Evolutionary conservation across 2,329 filamentous ascomycete species (phyloP), one percentile per base, ranked within the genome.

Genomic region (Neopestalotiopsis sp.): DNA sequence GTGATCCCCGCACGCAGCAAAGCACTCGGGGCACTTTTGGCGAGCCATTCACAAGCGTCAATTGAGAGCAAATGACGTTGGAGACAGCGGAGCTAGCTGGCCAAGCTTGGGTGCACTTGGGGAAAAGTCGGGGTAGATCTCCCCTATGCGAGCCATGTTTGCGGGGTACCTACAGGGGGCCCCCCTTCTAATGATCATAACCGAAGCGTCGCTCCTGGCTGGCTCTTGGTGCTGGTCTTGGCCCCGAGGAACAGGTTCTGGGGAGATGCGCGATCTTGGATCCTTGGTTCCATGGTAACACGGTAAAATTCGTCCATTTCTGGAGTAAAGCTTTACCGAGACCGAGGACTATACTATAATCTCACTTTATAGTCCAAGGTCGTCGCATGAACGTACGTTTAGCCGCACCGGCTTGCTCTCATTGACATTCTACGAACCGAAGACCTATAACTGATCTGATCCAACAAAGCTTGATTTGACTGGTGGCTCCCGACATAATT

Each of bases 31-130:
- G 10, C 24, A 28, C 24, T 28, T 66, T 56, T 66, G 30, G 63
- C 63, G 42, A 57, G 63, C 63, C 63, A 66, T 57, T 66, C 49
- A 58, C 42, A 49, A 12, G 63, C 63, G 17, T 30, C 10, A 66
- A 66, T 56, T 56, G 30, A 30, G n/a, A 24, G 20, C 24, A 24
- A 66, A 66, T 66, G 63, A 66, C 63, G 63, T 66, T 66, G 63
- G 63, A 66, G 63, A 66, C 6, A 38, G 59, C 32, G 32, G 57
- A 34, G 59, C 34, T 38, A 10, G 6, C 10, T 38, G 6, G 34
- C 10, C 10, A 6, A 38, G 24, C 34, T 38, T 38, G 34, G 34
- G 34, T 38, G 7, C 13, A 17, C 30, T 62, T 62, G 59, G 59
- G n/a, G 59, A 40, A 52, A 52, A 52, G 45, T 52, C 45, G 45